Evolutionary conservation across 2,329 filamentous ascomycete species (phyloP).

Genomic region (Decorospora gaudefroyi): DNA sequence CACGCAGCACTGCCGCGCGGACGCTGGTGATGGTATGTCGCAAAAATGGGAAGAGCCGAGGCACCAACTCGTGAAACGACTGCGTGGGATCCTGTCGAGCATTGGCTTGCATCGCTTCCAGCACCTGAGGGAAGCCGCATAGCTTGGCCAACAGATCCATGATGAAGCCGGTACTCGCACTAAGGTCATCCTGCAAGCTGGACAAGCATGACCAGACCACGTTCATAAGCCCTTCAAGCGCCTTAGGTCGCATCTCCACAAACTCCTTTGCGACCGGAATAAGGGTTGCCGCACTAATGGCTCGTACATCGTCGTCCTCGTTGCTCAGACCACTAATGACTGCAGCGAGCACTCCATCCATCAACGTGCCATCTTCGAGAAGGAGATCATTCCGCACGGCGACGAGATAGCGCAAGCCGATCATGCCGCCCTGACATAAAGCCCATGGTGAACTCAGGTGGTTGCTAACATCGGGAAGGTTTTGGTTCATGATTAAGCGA

Average conservation of each 20-base stretch:
- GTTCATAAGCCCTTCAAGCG: constrained; percentile 80
- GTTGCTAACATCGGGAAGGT: constrained; percentile 58
- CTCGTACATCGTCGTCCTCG: constrained; percentile 90
- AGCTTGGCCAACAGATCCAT: constrained; percentile 98
- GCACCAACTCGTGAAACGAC: constrained; percentile 90
- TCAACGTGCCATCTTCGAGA: constrained; percentile 78
- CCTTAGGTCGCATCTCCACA: constrained; percentile 77
- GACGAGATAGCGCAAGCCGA: constrained; percentile 91
- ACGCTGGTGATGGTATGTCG: constrained; percentile 97
- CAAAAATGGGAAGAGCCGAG: constrained; percentile 91
- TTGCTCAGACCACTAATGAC: constrained; percentile 96
- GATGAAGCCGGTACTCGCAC: constrained; percentile 94
- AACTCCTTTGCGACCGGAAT: constrained; percentile 97
- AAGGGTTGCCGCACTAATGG: constrained; percentile 94
- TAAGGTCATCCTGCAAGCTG: constrained; percentile 94
- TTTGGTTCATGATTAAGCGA: constrained; percentile 88
- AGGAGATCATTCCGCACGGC: constrained; percentile 92
- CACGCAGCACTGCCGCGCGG: constrained; percentile 87
- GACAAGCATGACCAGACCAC: constrained; percentile 98
- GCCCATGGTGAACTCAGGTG: constrained; percentile 76
- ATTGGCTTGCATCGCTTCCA: constrained; percentile 91
- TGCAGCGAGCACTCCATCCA: constrained; percentile 88
- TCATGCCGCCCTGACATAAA: constrained; percentile 97
- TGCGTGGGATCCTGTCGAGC: constrained; percentile 77
- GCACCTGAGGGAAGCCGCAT: constrained; percentile 89